phyloP scores from a whole-genome alignment of 2,329 filamentous ascomycete genomes.

The Tolypocladium nubicola region DNA sequence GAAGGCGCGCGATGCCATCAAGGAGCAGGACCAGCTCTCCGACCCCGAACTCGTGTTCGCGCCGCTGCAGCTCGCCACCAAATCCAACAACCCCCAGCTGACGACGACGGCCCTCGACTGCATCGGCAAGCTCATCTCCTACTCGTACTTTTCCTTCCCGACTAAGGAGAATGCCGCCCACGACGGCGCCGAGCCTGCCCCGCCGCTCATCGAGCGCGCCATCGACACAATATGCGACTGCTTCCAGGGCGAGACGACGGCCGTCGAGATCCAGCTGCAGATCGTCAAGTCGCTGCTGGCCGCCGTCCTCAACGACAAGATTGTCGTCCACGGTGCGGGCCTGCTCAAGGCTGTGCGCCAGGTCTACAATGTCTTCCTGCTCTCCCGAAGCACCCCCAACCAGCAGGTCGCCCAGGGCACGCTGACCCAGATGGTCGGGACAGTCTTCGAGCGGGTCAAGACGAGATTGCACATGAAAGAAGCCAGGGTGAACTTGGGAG shows the following conservation, averaged over 20 bases:
- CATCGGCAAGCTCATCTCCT: constrained; percentile 97
- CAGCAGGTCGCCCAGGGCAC: constrained; percentile 97
- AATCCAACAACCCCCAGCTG: constrained; percentile 73
- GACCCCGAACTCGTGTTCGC: constrained; percentile 88
- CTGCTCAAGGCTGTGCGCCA: constrained; percentile 93
- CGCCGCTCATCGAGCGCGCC: constrained; percentile 87
- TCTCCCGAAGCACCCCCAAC: constrained; percentile 87
- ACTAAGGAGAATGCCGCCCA: constrained; percentile 31
- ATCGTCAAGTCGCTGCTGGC: constrained; percentile 95
- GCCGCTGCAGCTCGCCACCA: constrained; percentile 81
- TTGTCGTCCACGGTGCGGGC: constrained; percentile 93
- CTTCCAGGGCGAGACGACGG: constrained; percentile 92
- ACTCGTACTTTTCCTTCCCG: constrained; percentile 87
- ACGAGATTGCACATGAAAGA: constrained; percentile 80
- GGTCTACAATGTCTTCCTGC: constrained; percentile 97
- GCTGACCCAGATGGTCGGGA: constrained; percentile 95
- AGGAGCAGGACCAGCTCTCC: constrained; percentile 71
- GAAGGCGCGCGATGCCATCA: constrained; percentile 75
- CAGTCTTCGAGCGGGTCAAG: constrained; percentile 93
- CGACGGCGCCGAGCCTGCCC: constrained; percentile 27
- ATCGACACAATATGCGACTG: constrained; percentile 99
- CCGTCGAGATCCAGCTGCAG: constrained; percentile 86
- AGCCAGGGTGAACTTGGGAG: constrained; percentile 49
- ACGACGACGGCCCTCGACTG: constrained; percentile 90
- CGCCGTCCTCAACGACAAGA: constrained; percentile 95